Percentiles rank a stretch among this genome's conserved stretches.
Conservation (phyloP, 2,329 filamentous ascomycete species). For the Alternaria infectoria region DNA sequence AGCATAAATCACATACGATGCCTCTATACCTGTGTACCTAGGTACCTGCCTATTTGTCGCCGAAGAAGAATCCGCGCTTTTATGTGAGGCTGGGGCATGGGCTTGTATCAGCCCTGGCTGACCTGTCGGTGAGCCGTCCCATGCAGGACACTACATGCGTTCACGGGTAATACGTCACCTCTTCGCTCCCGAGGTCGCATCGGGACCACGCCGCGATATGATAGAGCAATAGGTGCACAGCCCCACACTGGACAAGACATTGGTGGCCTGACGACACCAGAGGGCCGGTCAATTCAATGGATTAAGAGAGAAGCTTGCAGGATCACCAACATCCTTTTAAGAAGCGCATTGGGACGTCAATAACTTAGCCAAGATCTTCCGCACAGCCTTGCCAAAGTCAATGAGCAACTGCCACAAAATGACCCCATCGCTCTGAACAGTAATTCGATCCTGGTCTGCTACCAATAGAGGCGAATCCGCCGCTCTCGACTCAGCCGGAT, state of each 20-base stretch:
- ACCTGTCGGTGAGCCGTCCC: no score
- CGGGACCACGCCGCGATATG: neutral
- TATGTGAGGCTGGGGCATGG: neutral
- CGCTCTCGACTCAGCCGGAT: neutral
- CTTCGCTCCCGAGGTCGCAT: neutral
- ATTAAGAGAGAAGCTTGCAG: neutral
- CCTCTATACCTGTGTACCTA: neutral
- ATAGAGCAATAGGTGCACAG: neutral
- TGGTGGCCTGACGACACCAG: neutral
- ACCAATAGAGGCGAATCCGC: neutral
- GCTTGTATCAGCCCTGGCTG: neutral
- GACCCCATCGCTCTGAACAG: neutral
- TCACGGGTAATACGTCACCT: neutral
- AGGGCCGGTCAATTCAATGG: neutral
- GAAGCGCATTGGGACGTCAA: neutral
- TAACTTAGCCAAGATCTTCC: neutral
- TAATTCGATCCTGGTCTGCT: neutral
- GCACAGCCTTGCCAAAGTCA: neutral
- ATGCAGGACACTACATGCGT: neutral
- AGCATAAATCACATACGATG: neutral
- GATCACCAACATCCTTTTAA: neutral
- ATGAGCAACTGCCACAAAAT: neutral
- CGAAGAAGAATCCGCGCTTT: neutral
- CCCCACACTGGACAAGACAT: neutral
- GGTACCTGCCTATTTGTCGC: no score